Percentiles rank a stretch among this genome's conserved stretches.
Conservation (phyloP, 2,329 filamentous ascomycete genomes). For the Harringtonia lauricola region DNA sequence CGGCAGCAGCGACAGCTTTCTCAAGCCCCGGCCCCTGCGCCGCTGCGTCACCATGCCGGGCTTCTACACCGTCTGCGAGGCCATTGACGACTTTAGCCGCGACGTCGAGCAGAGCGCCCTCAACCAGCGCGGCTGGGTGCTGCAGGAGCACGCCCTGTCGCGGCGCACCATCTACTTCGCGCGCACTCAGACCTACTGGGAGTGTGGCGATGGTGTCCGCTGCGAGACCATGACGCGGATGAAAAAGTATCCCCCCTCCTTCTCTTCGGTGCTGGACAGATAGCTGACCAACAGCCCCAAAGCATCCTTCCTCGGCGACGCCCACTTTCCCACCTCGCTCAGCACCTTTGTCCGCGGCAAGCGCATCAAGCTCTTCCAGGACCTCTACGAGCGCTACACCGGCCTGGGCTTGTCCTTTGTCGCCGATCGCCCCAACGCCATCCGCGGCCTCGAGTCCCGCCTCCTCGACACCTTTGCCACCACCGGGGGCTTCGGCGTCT, state of each 20-base stretch:
- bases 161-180: slow-evolving; percentile 26
- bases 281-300: no score
- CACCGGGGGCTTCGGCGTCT: slow-evolving; percentile 19
- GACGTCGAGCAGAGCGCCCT: slow-evolving; percentile 20
- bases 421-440: slow-evolving; percentile 18
- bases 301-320: slow-evolving; percentile 15
- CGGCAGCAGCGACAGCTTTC: no score
- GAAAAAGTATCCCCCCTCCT: slow-evolving; percentile 20
- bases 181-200: slow-evolving; percentile 23
- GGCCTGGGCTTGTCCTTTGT: slow-evolving; percentile 12
- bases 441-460: slow-evolving; percentile 18
- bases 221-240: slow-evolving; percentile 23
- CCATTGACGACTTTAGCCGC: slow-evolving; percentile 22
- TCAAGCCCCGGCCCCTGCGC: no score
- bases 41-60: not conserved
- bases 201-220: slow-evolving; percentile 23
- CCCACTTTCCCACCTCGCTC: slow-evolving; percentile 14
- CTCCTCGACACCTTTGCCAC: slow-evolving; percentile 13
- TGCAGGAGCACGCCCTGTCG: slow-evolving; percentile 26
- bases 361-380: slow-evolving; percentile 14
- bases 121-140: slow-evolving; percentile 25
- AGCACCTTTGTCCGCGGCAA: slow-evolving; percentile 4
- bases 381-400: slow-evolving; percentile 19
- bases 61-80: slow-evolving; percentile 16
- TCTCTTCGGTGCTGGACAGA: no score